Conservation (phyloP, 2,329 filamentous ascomycete genomes). For the Tolypocladium ophioglossoides region DNA sequence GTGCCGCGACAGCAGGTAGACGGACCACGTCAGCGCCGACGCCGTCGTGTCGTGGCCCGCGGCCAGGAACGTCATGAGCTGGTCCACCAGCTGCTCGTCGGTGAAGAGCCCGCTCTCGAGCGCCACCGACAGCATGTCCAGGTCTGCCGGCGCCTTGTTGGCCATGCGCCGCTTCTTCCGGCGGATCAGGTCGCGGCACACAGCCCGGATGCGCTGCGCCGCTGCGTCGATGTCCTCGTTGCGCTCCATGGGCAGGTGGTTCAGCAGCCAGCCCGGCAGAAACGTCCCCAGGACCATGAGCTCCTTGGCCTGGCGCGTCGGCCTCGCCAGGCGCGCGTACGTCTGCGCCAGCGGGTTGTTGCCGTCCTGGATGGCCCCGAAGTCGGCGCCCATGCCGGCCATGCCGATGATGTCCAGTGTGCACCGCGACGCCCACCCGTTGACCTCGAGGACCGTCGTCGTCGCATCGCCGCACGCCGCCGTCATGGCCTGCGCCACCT, state of each 20-base stretch:
- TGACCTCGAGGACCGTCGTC: slow-evolving; percentile 40
- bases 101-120: slow-evolving; percentile 64
- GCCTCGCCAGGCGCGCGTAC: slow-evolving; percentile 46
- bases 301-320: slow-evolving; percentile 38
- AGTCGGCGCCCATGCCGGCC: slow-evolving; percentile 62
- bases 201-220: slow-evolving; percentile 47
- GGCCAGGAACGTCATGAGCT: slow-evolving; percentile 83
- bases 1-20: slow-evolving; percentile 57
- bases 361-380: slow-evolving; percentile 52
- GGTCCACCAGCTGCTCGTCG: slow-evolving; percentile 74
- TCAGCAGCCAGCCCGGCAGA: slow-evolving; percentile 51
- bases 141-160: slow-evolving; percentile 37
- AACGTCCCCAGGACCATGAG: slow-evolving; percentile 51
- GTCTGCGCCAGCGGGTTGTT: slow-evolving; percentile 46
- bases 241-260: slow-evolving; percentile 54
- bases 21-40: slow-evolving; percentile 63
- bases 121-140: slow-evolving; percentile 74
- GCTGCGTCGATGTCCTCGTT: slow-evolving; percentile 55
- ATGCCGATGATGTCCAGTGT: slow-evolving; percentile 69
- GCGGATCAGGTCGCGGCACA: slow-evolving; percentile 58
- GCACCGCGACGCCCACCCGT: slow-evolving; percentile 53
- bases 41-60: slow-evolving; percentile 77
- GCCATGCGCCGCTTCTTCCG: slow-evolving; percentile 51
- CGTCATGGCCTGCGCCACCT: slow-evolving; percentile 55
- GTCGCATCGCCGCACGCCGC: slow-evolving; percentile 11